A percentile compares a stretch with the other conserved stretches of the same genome.
Conservation (phyloP, 805 yeast genomes). For the Maudiozyma bulderi region DNA sequence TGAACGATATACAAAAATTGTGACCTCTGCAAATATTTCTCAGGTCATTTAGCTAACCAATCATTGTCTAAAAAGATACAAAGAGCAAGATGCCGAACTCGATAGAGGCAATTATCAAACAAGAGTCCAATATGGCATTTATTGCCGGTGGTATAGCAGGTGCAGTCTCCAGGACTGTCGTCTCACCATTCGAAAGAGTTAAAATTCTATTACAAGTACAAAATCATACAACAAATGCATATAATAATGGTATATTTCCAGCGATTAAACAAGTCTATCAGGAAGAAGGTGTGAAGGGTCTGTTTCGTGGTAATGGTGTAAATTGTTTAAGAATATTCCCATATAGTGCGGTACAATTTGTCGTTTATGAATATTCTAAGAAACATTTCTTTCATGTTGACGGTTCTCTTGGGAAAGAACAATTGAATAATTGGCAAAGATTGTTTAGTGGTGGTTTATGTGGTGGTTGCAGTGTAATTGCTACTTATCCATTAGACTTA, state of each 20-base stretch:
- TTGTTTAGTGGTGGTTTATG: slow-evolving; percentile 71
- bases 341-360: slow-evolving; percentile 88
- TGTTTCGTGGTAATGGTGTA: slow-evolving; percentile 82
- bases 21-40: too few relatives aligned
- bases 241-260: slow-evolving; percentile 60
- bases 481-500: slow-evolving; percentile 86
- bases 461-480: slow-evolving; percentile 69
- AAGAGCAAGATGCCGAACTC: not conserved
- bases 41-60: too few relatives aligned
- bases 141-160: slow-evolving; percentile 73
- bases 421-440: slow-evolving; percentile 35
- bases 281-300: slow-evolving; percentile 88
- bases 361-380: slow-evolving; percentile 65
- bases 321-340: slow-evolving; percentile 89
- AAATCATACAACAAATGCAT: slow-evolving; percentile 31
- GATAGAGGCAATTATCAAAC: slow-evolving; percentile 9
- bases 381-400: slow-evolving; percentile 28
- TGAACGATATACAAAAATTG: too few relatives aligned
- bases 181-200: slow-evolving; percentile 91
- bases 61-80: too few relatives aligned
- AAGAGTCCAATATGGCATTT: slow-evolving; percentile 25
- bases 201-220: slow-evolving; percentile 88
- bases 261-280: slow-evolving; percentile 70
- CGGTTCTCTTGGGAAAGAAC: slow-evolving; percentile 24
- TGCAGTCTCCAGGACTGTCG: slow-evolving; percentile 78